phyloP scores from a whole-genome alignment of 257 asterid genomes.

The Nicotiana noctiflora region DNA sequence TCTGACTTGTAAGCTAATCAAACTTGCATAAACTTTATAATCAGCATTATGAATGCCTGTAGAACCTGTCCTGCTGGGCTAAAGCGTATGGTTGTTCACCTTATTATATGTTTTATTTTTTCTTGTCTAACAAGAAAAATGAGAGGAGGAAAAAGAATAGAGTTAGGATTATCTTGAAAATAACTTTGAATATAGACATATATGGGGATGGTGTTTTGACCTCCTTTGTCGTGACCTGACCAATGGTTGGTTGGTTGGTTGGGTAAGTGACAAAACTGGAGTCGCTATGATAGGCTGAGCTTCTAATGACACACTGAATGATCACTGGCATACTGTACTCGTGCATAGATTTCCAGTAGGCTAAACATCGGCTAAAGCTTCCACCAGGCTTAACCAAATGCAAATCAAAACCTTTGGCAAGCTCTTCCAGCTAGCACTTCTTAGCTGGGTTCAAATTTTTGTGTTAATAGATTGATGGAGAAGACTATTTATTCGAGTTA shows the following conservation, averaged over 20 bases:
- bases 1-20: conserved; percentile 1
- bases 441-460: neutral
- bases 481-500: neutral
- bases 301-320: neutral
- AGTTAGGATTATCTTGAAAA: neutral
- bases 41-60: neutral
- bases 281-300: neutral
- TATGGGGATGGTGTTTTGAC: neutral
- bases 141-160: neutral
- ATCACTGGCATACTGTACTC: neutral
- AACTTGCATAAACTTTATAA: neutral
- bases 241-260: neutral
- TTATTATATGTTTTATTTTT: neutral
- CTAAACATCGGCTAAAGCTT: neutral
- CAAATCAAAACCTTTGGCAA: neutral
- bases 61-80: conserved; percentile 2
- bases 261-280: neutral
- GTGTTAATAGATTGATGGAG: neutral
- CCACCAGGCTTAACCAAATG: neutral
- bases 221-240: neutral
- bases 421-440: neutral
- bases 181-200: neutral
- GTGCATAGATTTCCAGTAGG: neutral
- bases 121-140: neutral
- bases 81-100: neutral